Conservation (phyloP, 2,329 filamentous ascomycete species). For the Cladosporium austrohemisphaericum region DNA sequence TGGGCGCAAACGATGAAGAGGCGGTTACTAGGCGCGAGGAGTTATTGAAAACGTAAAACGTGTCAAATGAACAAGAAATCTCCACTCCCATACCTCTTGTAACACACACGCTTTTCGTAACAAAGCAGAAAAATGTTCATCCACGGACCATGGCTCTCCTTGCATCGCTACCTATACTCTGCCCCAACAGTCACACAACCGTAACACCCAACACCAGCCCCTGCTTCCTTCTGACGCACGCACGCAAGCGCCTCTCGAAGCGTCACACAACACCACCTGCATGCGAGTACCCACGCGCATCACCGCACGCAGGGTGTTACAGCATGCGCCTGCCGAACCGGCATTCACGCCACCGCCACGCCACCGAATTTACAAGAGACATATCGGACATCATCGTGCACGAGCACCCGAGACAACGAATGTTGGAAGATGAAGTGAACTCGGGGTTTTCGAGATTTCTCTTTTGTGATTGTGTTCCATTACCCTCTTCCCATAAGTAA, state of each 20-base stretch:
- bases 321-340: not conserved
- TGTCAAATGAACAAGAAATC: too few relatives aligned
- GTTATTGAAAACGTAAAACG: too few relatives aligned
- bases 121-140: too few relatives aligned
- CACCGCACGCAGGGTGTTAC: not conserved
- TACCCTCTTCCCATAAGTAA: not conserved
- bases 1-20: not conserved
- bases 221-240: conserved; percentile 7
- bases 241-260: conserved; percentile 11
- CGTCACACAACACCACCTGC: not conserved
- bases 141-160: too few relatives aligned
- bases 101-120: too few relatives aligned
- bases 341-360: not conserved
- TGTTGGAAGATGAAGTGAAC: not conserved
- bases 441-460: not conserved
- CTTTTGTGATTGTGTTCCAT: not conserved
- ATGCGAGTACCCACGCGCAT: not conserved
- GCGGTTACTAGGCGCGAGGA: too few relatives aligned
- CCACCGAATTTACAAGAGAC: not conserved
- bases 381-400: not conserved
- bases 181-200: not conserved
- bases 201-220: not conserved
- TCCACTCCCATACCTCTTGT: too few relatives aligned
- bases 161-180: too few relatives aligned
- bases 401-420: not conserved